phyloP scores from a whole-genome alignment of 2,329 filamentous ascomycete species.

The Cadophora sp. region DNA sequence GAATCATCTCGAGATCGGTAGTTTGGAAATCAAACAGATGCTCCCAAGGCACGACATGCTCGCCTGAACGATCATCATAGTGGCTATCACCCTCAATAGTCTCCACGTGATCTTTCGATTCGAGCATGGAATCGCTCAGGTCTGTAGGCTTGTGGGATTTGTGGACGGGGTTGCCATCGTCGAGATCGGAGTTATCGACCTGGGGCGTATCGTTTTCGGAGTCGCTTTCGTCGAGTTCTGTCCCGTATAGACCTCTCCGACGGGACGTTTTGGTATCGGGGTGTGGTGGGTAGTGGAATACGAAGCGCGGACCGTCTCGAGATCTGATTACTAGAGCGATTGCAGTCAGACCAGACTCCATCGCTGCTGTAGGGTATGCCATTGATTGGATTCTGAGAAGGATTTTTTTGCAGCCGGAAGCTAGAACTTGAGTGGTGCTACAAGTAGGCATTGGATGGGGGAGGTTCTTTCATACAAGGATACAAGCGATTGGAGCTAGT shows the following conservation, averaged over 20 bases:
- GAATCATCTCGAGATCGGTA: conserved; percentile 79
- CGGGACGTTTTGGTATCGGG: conserved; percentile 49
- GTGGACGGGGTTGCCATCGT: conserved; percentile 53
- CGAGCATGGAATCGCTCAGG: conserved; percentile 25
- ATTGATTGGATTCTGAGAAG: background rate
- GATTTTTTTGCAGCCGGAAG: background rate
- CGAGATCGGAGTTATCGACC: conserved; percentile 52
- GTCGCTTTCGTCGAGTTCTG: conserved; percentile 42
- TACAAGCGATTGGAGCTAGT: conserved; percentile 9
- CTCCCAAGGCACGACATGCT: conserved; percentile 71
- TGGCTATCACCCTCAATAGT: conserved; percentile 48
- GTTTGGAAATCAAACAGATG: conserved; percentile 75
- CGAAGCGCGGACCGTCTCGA: conserved; percentile 79
- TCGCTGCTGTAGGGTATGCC: conserved; percentile 20
- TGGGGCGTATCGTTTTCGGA: conserved; percentile 42
- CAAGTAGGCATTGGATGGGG: background rate
- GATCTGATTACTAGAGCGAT: conserved; percentile 55
- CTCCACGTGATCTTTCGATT: conserved; percentile 38
- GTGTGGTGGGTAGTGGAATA: conserved; percentile 84
- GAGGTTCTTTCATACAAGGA: background rate
- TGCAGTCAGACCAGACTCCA: conserved; percentile 57
- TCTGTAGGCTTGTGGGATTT: conserved; percentile 34
- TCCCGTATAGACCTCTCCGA: conserved; percentile 40
- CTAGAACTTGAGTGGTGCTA: background rate
- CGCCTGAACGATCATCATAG: conserved; percentile 60